Evolutionary conservation across 805 yeast genomes (phyloP), one percentile per base, ranked within the genome.

Genomic region (Ogataea zsoltii): DNA sequence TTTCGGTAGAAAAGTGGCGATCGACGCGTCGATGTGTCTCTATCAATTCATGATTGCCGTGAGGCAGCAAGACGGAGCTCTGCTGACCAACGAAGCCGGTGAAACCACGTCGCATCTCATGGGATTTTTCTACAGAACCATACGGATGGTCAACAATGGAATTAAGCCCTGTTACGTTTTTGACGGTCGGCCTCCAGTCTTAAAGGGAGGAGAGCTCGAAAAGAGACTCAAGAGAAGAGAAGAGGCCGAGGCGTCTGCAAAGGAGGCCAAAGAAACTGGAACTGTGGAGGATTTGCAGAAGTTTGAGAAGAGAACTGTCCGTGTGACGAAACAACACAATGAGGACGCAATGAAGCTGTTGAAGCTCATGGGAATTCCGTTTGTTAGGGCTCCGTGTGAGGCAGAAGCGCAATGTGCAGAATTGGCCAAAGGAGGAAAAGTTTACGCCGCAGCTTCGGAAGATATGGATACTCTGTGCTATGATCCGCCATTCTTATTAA

Each of bases 401-500:
- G 99, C 99, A 2, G 99, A 94, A 65, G 96, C 99, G 0, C 98
- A 94, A 60, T 94, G 99, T 72, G 98, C 99, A 0, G 94, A 82
- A 51, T 69, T 94, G 38, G 97, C 97, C 3, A 79, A 82, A 46
- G 79, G 81, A 11, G 97, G 96, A 2, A 90, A 89, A 61, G 98
- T 92, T 0, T 94, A 83, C 62, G 99, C 96, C 7, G 96, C 98
- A 2, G 99, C 97, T 1, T 86, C 96, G 5, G 99, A 94, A 65
- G 99, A 94, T 79, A 94, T 94, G 99, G 99, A 94, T 68, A 94
- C 99, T 1, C 66, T 94, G 45, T 94, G 98, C 60, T 94, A 92
- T 62, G 83, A 81, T 45, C 88, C 98, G 2, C 94, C 96, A 5
- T 81, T 70, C 48, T 69, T 94, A 43, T 72, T 94, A 49, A 78